A percentile compares a stretch with the other conserved stretches of the same genome.
phyloP scores from a whole-genome alignment of 306 rosid species.

The Vigna trinervia region DNA sequence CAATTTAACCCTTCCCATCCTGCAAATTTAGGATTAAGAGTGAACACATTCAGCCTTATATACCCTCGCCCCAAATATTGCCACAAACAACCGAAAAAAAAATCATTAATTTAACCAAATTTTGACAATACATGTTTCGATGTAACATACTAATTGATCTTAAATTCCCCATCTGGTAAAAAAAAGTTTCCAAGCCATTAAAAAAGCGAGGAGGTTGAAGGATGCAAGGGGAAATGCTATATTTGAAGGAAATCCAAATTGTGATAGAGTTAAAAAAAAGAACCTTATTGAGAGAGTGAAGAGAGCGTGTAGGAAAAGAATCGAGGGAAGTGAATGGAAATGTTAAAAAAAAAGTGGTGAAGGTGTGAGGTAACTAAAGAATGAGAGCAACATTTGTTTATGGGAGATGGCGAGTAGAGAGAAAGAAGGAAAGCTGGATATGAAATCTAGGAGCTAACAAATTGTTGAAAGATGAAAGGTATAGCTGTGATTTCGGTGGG shows the following conservation, averaged over 20 bases:
- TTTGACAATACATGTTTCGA: background rate
- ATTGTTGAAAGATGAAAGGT: slow-evolving; percentile 57
- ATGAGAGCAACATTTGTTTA: slow-evolving; percentile 20
- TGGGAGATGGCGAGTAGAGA: slow-evolving; percentile 6
- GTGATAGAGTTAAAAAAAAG: background rate
- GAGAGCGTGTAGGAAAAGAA: background rate
- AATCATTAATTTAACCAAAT: background rate
- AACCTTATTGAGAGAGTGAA: slow-evolving; percentile 36
- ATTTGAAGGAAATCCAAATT: background rate
- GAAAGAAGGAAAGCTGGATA: slow-evolving; percentile 39
- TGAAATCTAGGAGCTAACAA: slow-evolving; percentile 41
- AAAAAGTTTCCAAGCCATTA: background rate
- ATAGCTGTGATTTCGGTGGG: slow-evolving; percentile 70
- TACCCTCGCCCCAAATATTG: slow-evolving; percentile 18
- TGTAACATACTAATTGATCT: background rate
- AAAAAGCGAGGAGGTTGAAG: background rate
- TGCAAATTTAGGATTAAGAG: slow-evolving; percentile 45
- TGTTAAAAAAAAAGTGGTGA: slow-evolving; percentile 15
- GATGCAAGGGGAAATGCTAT: background rate
- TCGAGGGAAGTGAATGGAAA: background rate
- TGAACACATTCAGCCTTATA: slow-evolving; percentile 22
- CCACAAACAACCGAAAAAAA: slow-evolving; percentile 11
- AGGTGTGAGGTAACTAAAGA: slow-evolving; percentile 30
- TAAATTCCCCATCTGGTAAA: background rate
- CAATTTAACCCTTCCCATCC: slow-evolving; percentile 88